A percentile compares a stretch with the other conserved stretches of the same genome.
phyloP scores from a whole-genome alignment of 192 early-diverging fungal genomes.

The Phycomyces nitens region DNA sequence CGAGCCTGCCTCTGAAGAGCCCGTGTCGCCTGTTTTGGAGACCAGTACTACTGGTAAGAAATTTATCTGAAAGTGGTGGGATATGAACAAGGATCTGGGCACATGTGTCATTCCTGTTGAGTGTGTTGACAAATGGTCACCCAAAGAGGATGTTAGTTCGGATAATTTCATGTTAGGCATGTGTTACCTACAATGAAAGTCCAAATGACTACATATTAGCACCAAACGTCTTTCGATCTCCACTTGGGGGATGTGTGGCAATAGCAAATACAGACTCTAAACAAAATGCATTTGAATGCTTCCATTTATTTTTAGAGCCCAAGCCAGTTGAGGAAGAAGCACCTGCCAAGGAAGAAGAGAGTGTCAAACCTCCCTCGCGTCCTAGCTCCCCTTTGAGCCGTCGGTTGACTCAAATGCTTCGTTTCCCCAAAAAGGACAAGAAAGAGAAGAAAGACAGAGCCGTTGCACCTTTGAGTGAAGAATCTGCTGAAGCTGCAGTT shows the following conservation, averaged over 20 bases:
- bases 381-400: conserved; percentile 26
- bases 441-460: background rate
- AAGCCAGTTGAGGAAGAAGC: conserved; percentile 6
- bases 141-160: too few relatives aligned
- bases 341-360: conserved; percentile 6
- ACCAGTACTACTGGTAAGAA: background rate
- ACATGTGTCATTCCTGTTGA: background rate
- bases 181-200: too few relatives aligned
- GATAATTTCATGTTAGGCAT: too few relatives aligned
- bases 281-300: background rate
- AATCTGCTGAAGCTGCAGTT: background rate
- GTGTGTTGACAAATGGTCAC: background rate
- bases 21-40: background rate
- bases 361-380: conserved; percentile 15
- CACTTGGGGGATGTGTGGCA: too few relatives aligned
- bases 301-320: background rate
- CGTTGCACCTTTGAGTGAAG: conserved; percentile 9
- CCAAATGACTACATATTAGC: too few relatives aligned
- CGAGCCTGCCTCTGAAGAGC: background rate
- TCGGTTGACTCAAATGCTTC: conserved; percentile 29
- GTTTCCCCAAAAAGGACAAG: conserved; percentile 20
- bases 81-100: background rate
- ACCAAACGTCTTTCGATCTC: too few relatives aligned
- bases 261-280: background rate
- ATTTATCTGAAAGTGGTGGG: background rate